phyloP scores from a whole-genome alignment of 306 rosid species.

The Trifolium subterraneum region DNA sequence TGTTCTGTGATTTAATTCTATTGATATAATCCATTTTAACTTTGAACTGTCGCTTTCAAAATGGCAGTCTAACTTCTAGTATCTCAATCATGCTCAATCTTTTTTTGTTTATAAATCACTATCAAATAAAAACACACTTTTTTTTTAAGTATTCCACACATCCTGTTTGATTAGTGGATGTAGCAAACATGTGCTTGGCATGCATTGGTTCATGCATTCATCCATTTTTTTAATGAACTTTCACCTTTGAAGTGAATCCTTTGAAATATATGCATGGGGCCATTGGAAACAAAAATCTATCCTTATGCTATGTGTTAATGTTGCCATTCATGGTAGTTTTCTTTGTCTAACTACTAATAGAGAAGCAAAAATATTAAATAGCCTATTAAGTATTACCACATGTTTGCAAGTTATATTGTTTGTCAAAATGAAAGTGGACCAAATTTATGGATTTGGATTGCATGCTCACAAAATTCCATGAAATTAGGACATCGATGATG shows the following conservation, averaged over 20 bases:
- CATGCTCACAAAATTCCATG: background rate
- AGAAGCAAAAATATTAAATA: background rate
- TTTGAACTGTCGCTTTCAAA: slow-evolving; percentile 52
- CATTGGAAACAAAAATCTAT: slow-evolving; percentile 1
- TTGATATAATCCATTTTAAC: slow-evolving; percentile 44
- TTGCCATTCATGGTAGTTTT: slow-evolving; percentile 27
- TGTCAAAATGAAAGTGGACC: background rate
- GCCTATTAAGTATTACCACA: background rate
- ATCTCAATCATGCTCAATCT: slow-evolving; percentile 52
- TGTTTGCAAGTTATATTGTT: background rate
- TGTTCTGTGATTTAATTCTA: slow-evolving; percentile 39
- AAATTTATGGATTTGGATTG: background rate
- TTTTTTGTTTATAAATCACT: slow-evolving; percentile 45
- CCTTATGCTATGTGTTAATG: slow-evolving; percentile 1
- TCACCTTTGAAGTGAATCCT: slow-evolving; percentile 33
- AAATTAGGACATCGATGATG: no score
- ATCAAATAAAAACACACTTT: slow-evolving; percentile 40
- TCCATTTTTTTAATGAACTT: slow-evolving; percentile 19
- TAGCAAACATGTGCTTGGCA: slow-evolving; percentile 23
- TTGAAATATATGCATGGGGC: slow-evolving; percentile 2
- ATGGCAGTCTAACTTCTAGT: slow-evolving; percentile 61
- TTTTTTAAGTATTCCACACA: slow-evolving; percentile 33
- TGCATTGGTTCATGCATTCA: slow-evolving; percentile 15
- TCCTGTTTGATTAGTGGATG: slow-evolving; percentile 43
- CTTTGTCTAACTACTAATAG: slow-evolving; percentile 16